Evolutionary conservation across 1,284 basidiomycete species (phyloP), one percentile per base, ranked within the genome.

Genomic region (Gomphus sp.): DNA sequence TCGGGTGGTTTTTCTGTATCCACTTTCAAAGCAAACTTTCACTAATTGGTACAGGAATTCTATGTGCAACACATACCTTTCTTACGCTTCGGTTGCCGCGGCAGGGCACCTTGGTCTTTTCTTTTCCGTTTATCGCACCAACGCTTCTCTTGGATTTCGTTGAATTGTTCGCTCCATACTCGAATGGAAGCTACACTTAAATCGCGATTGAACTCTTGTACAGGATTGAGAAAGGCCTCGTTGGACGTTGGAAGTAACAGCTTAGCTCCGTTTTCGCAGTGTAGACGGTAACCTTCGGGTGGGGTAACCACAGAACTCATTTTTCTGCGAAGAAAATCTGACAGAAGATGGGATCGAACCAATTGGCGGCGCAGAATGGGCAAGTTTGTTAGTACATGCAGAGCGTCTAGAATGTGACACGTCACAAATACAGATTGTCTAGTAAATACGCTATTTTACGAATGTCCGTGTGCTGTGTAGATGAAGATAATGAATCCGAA

Each of bases 141-240:
- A 66, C 78, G 80, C 62, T 73, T 76, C 68, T 84, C 79, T 71
- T 87, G 88, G 62, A 80, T 76, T 64, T 74, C 79, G 68, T 93
- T 84, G 62, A 85, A 67, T 48, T 85, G 77, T 65, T 94, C 85
- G 61, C 86, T 85, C 92, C 93, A 97, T 1, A 85, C 81, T 16
- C 82, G 79, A 62, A 99, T 98, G 62, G 88, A 89, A 7, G 94
- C 89, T 39, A 97, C 87, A 63, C 90, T 93, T 57, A 94, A 73
- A 72, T 99, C 96, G 48, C 97, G 81, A 73, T 99, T 99, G 78
- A 98, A 99, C 72, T 99, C 93, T 68, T 99, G 96, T 7, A 98
- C 91, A 2, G 97, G 96, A 69, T 99, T 99, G 61, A 99, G 76
- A 73, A 99, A 99, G 0, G 93, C 89, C 62, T 89, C 86, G 66